These are phyloP conservation scores for Tolypocladium tropicale DNA, from an alignment of 2,329 filamentous ascomycete genomes.

Conservation along the genomic window DNA sequence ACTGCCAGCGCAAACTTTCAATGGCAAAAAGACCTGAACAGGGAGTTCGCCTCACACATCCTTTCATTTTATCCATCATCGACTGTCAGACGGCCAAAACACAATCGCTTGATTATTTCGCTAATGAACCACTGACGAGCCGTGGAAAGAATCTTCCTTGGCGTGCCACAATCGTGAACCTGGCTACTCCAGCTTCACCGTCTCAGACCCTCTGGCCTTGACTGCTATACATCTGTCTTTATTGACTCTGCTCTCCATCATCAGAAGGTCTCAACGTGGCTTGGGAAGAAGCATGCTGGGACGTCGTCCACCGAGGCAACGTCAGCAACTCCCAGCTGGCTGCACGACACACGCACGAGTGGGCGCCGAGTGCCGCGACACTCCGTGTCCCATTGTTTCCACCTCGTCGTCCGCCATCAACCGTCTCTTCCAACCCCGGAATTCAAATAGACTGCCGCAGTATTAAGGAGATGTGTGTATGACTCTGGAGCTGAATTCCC, in stretches of 20 bases:
- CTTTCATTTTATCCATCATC: not conserved
- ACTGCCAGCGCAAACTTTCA: too few relatives aligned
- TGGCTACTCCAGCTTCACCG: not conserved
- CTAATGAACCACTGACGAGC: not conserved
- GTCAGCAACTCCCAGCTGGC: not conserved
- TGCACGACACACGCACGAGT: not conserved
- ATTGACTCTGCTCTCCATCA: not conserved
- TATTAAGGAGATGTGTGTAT: conserved; percentile 28
- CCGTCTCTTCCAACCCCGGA: not conserved
- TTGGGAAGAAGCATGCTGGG: not conserved
- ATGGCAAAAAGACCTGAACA: too few relatives aligned
- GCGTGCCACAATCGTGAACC: not conserved
- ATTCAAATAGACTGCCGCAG: conserved; percentile 5
- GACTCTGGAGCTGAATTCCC: conserved; percentile 24
- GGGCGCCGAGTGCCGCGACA: not conserved
- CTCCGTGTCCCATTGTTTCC: not conserved
- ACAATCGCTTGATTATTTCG: conserved; percentile 1
- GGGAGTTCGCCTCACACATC: not conserved
- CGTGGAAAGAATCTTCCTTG: not conserved
- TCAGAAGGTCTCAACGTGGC: not conserved
- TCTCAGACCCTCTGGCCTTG: not conserved
- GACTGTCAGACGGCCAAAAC: not conserved
- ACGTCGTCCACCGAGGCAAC: not conserved
- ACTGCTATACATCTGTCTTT: not conserved
- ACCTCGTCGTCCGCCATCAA: not conserved